Conservation (phyloP, 805 yeast genomes). For the Groenewaldozyma tartarivorans region DNA sequence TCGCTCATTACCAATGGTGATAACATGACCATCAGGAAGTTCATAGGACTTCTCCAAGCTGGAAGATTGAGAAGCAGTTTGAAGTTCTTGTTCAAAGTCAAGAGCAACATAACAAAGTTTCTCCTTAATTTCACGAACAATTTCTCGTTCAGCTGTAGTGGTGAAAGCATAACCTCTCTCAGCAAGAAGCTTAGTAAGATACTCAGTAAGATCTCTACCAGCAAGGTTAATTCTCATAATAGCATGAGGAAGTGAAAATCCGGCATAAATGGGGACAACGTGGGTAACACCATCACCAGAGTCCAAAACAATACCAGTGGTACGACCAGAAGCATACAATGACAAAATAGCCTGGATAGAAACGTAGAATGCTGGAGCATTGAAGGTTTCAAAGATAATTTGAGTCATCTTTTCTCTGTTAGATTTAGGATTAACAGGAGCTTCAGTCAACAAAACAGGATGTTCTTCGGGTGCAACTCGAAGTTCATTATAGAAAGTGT, state of each 20-base stretch:
- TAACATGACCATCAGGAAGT: conserved; percentile 99
- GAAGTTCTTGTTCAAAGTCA: conserved; percentile 99
- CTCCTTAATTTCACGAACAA: conserved; percentile 90
- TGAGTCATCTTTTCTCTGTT: conserved; percentile 99
- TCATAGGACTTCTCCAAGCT: conserved; percentile 98
- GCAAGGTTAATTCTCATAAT: conserved; percentile 98
- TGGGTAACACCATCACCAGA: conserved; percentile 99
- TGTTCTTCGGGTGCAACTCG: conserved; percentile 99
- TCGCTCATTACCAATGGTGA: conserved; percentile 99
- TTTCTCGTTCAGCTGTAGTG: conserved; percentile 98
- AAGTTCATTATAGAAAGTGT: conserved; percentile 99
- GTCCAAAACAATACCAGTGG: conserved; percentile 98
- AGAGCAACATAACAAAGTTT: conserved; percentile 98
- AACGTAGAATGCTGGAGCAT: conserved; percentile 98
- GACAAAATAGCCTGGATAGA: conserved; percentile 98
- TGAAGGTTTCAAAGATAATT: conserved; percentile 97
- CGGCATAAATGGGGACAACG: conserved; percentile 99
- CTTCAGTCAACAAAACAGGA: conserved; percentile 98
- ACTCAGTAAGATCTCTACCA: conserved; percentile 98
- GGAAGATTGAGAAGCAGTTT: conserved; percentile 96
- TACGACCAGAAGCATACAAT: conserved; percentile 98
- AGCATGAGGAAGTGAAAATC: conserved; percentile 99
- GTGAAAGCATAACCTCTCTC: conserved; percentile 99
- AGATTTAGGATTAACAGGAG: conserved; percentile 98
- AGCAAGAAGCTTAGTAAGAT: conserved; percentile 95